A percentile compares a stretch with the other conserved stretches of the same genome.
Evolutionary conservation across 179 eudicot genomes (phyloP).

Genomic region (Spinacia oleracea): DNA sequence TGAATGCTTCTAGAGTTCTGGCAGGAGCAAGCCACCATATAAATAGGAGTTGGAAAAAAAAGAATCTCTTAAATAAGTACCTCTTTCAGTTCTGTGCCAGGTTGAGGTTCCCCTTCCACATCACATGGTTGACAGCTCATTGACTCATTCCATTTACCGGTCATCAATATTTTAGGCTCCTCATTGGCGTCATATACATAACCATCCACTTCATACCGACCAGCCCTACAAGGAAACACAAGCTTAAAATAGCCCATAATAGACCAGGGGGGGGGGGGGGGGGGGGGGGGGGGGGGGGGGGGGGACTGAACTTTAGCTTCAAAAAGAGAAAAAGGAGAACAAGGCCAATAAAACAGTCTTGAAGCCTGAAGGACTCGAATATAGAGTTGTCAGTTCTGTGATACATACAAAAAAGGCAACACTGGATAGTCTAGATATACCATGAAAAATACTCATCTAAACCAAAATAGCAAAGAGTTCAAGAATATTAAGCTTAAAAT

Average conservation of each 20-base stretch:
- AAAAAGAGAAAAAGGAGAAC: neutral
- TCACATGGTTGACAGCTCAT: constrained; percentile 96
- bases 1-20: neutral
- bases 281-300: neutral
- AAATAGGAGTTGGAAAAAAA: neutral
- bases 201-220: constrained; percentile 97
- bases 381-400: neutral
- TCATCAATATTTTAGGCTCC: constrained; percentile 94
- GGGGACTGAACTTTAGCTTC: neutral
- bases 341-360: neutral
- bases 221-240: constrained; percentile 57
- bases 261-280: too few relatives aligned
- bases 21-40: neutral
- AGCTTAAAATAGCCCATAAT: constrained; percentile 16
- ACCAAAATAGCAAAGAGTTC: neutral
- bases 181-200: constrained; percentile 90
- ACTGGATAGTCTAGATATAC: neutral
- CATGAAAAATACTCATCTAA: neutral
- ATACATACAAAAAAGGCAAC: neutral
- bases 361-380: constrained; percentile 1
- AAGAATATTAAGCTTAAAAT: too few relatives aligned
- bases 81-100: constrained; percentile 93
- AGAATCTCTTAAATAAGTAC: constrained; percentile 30
- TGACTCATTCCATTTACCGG: constrained; percentile 92
- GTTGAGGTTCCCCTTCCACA: constrained; percentile 87